Percentiles rank a stretch among this genome's conserved stretches.
These are phyloP conservation scores for Ceratobasidium sp. DNA, from an alignment of 1,284 basidiomycete genomes.

Conservation along the genomic window DNA sequence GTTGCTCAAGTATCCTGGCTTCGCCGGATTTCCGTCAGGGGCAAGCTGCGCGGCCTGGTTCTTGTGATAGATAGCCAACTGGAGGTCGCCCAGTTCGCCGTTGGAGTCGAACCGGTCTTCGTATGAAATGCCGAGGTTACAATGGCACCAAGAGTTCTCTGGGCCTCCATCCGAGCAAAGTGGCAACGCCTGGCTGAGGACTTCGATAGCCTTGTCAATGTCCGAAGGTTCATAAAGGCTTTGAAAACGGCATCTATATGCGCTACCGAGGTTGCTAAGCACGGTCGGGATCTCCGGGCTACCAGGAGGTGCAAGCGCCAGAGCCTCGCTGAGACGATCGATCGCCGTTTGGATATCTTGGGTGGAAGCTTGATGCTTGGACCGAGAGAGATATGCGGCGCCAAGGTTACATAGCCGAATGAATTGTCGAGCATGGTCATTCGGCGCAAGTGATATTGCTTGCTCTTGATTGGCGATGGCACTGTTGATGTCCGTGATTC, in stretches of 20 bases:
- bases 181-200: neutral
- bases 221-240: neutral
- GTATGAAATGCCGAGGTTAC: neutral
- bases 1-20: neutral
- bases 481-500: neutral
- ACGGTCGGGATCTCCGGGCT: neutral
- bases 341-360: conserved; percentile 18
- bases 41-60: neutral
- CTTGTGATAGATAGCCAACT: neutral
- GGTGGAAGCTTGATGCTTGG: neutral
- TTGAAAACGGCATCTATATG: neutral
- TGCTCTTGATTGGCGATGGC: neutral
- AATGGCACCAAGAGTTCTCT: neutral
- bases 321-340: neutral
- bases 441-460: conserved; percentile 13
- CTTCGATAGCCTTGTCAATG: conserved; percentile 9
- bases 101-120: neutral
- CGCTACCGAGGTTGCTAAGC: neutral
- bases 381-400: neutral
- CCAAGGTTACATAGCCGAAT: conserved; percentile 23
- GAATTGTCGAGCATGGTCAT: neutral
- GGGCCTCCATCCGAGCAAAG: neutral
- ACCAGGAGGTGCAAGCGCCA: neutral
- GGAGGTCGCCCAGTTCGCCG: neutral
- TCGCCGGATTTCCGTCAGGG: neutral